Evolutionary conservation across 2,329 filamentous ascomycete genomes (phyloP), one percentile per base, ranked within the genome.

Genomic region (Colletotrichum sp.): DNA sequence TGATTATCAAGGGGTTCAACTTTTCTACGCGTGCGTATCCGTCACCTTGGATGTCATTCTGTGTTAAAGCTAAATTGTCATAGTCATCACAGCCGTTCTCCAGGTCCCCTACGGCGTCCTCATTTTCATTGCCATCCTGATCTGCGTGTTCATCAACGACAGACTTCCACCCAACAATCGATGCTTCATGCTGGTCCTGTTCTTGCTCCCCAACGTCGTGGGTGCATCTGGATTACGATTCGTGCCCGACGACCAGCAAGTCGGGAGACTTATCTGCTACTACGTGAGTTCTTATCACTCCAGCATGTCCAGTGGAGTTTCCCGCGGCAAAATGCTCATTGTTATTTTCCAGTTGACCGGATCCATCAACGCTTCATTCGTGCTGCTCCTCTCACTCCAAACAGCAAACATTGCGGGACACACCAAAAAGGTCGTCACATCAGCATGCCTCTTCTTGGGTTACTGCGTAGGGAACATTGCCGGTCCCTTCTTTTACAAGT

Each of bases 1-100:
- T 52, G 43, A 52, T 24, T 0, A 21, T 52, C 10, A 52, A 52
- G 12, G 43, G 43, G 3, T 21, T 52, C 2, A 13, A 21, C 10
- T 52, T 52, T 24, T 52, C n/a, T 1, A 21, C 43, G n/a, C 43
- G 43, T 52, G 10, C 43, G 43, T 52, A 3, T 24, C 6, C 4
- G 3, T 13, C 12, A 52, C 43, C 43, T 13, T 0, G 2, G 10
- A 13, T 1, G 1, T 0, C n/a, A 21, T 52, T 1, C 0, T 52
- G n/a, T 13, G 10, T 13, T 13, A 1, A 1, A 1, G 43, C 43
- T 52, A 13, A 52, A 7, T 5, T 7, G 43, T 52, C 0, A 5
- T 2, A 52, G 43, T 52, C 6, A 52, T 52, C 0, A 52, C 12
- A 0, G 43, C 43, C 43, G n/a, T 52, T 3, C 43, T 52, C 0